These are phyloP conservation scores for Petunia hybrid DNA, from an alignment of 305 asterid genomes.

Conservation along the genomic window DNA sequence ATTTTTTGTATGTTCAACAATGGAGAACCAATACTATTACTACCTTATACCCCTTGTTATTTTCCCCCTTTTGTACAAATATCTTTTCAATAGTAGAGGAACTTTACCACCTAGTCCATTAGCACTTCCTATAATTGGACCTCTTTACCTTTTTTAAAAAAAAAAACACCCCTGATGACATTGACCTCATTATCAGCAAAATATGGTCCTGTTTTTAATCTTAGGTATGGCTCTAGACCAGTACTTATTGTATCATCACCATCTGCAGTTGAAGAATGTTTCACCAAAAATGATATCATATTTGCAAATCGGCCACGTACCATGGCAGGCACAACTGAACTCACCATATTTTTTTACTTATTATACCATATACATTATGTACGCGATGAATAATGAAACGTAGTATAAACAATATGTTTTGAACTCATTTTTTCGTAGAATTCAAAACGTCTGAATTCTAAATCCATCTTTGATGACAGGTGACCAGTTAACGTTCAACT, in stretches of 20 bases:
- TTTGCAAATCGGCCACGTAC: conserved; percentile 38
- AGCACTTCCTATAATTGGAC: conserved; percentile 43
- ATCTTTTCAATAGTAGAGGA: not conserved
- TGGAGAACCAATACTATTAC: not conserved
- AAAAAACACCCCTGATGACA: not conserved
- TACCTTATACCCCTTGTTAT: not conserved
- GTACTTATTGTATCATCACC: conserved; percentile 39
- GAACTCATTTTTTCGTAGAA: conserved; percentile 23
- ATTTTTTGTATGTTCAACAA: not conserved
- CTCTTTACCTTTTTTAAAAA: conserved; percentile 34
- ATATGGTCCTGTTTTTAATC: conserved; percentile 40
- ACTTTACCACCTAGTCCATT: conserved; percentile 43
- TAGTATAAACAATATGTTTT: conserved; percentile 39
- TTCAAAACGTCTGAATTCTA: conserved; percentile 44
- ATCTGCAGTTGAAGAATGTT: conserved; percentile 40
- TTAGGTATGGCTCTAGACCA: conserved; percentile 28
- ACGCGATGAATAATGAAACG: too few relatives aligned
- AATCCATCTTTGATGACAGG: conserved; percentile 40
- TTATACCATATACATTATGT: too few relatives aligned
- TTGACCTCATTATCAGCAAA: conserved; percentile 27
- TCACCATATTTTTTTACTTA: too few relatives aligned
- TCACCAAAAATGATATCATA: conserved; percentile 39
- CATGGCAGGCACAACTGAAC: not conserved
- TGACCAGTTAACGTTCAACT: conserved; percentile 35
- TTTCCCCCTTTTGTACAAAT: not conserved